Percentiles rank a stretch among this genome's conserved stretches.
These are phyloP conservation scores for Quercus berberidifolia DNA, from an alignment of 306 rosid species.

Conservation along the genomic window DNA sequence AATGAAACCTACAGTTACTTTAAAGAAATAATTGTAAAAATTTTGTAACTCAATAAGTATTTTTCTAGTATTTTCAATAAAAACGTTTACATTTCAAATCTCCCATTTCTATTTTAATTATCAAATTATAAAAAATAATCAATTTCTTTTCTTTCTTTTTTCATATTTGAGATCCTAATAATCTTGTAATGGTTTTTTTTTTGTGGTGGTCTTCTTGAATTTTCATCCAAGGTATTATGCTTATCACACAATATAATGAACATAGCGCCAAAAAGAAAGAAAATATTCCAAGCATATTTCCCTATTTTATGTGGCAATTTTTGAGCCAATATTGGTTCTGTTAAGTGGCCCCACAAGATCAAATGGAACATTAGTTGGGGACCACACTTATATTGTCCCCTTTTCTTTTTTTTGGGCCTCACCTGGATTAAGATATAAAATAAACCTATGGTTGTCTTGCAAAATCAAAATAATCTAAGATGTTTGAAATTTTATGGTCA, in stretches of 20 bases:
- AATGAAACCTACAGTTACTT: not conserved
- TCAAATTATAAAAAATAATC: too few relatives aligned
- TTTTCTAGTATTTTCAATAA: too few relatives aligned
- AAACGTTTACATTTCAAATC: too few relatives aligned
- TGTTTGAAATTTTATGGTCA: not conserved
- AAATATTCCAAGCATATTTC: not conserved
- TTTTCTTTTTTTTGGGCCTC: too few relatives aligned
- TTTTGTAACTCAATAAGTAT: too few relatives aligned
- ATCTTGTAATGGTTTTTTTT: not conserved
- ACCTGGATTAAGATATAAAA: not conserved
- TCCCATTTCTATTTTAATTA: too few relatives aligned
- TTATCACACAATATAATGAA: not conserved
- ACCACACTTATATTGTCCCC: not conserved
- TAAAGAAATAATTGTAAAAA: too few relatives aligned
- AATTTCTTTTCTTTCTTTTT: not conserved
- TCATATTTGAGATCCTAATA: not conserved
- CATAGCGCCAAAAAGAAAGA: not conserved
- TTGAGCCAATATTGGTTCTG: not conserved
- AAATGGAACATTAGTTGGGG: not conserved
- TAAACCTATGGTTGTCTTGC: not conserved
- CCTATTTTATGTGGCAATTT: not conserved
- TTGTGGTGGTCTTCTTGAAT: not conserved
- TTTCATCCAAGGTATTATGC: not conserved
- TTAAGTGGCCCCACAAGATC: not conserved
- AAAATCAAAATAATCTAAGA: not conserved